Conservation (phyloP, 768 basidiomycete genomes). For the Hydnomerulius pinastri region DNA sequence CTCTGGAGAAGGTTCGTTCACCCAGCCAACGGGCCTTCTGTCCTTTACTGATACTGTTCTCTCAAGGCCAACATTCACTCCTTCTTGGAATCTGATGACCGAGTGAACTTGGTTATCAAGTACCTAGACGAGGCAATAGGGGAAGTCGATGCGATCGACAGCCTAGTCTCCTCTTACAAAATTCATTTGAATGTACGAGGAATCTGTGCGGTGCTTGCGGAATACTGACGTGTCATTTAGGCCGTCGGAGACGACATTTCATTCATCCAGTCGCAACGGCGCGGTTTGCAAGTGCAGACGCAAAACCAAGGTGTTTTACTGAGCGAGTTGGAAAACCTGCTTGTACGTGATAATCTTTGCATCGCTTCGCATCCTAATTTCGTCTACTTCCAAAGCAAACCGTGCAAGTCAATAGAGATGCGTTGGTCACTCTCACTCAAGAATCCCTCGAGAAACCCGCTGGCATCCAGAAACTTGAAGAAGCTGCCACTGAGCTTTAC, state of each 20-base stretch:
- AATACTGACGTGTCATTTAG: conserved; percentile 43
- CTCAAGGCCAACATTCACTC: conserved; percentile 93
- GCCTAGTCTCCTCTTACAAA: conserved; percentile 88
- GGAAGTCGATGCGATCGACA: conserved; percentile 90
- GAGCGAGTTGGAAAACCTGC: conserved; percentile 81
- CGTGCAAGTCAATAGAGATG: conserved; percentile 84
- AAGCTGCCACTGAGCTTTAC: conserved; percentile 86
- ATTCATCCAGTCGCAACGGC: conserved; percentile 94
- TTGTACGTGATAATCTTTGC: conserved; percentile 49
- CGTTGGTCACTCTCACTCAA: conserved; percentile 77
- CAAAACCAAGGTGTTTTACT: conserved; percentile 90
- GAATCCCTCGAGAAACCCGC: conserved; percentile 82
- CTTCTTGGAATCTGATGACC: conserved; percentile 94
- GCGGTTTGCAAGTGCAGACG: conserved; percentile 95
- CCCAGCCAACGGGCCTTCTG: background rate
- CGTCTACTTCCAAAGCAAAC: conserved; percentile 63
- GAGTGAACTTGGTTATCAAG: conserved; percentile 81
- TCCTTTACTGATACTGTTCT: background rate
- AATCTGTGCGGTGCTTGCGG: background rate
- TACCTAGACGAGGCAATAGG: conserved; percentile 86
- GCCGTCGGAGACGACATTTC: conserved; percentile 93
- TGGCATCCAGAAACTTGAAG: conserved; percentile 79
- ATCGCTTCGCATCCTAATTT: background rate
- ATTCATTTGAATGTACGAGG: conserved; percentile 88
- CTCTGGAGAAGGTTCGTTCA: conserved; percentile 80